Base-by-base conservation (phyloP, 371 early-diverging fungal genomes). In the Haplosporangium sp. region DNA sequence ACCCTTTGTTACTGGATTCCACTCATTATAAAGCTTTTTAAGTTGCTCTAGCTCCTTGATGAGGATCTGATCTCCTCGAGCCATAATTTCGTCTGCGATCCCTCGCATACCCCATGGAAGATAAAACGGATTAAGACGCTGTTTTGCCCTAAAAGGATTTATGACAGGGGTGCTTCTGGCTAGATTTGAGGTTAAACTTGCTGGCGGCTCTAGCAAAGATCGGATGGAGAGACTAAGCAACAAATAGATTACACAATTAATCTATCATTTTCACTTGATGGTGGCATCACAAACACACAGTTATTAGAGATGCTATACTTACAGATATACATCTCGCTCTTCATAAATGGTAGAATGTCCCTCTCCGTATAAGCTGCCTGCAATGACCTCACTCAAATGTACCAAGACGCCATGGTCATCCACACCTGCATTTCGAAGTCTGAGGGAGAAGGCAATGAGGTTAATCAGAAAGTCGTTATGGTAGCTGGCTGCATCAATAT, bases 311-410 rank as follows among this genome's bases (percentile, higher is more conserved):
- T 20, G 19, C 47, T 5, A 8, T 19, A 81, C 78, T 63, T 68
- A 85, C 87, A 87, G 85, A 84, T 95, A 98, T 3, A 96, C 97
- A 45, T 94, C 88, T 1, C 88, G 73, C 74, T 96, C 97, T 72
- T 94, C 96, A 66, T 98, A 98, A 19, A 97, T 86, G 4, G 96
- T 92, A 4, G 95, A 96, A 82, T 98, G 98, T 3, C 97, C 98
- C 42, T 90, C 91, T 40, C 94, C 94, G 84, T 94, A 95, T 37
- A 97, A 70, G 58, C 92, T 93, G 11, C 98, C 98, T 4, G 93
- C 94, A 35, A 98, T 81, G 4, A 91, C 90, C 64, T 95, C 95
- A 61, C 93, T 92, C 13, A 98, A 85, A 63, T 97, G 91, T 4
- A 94, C 91, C 13, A 96, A 69, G 50, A 98, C 84, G 2, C 93